phyloP scores from a whole-genome alignment of 495 filamentous ascomycete species.

The Sporormia fimetaria region DNA sequence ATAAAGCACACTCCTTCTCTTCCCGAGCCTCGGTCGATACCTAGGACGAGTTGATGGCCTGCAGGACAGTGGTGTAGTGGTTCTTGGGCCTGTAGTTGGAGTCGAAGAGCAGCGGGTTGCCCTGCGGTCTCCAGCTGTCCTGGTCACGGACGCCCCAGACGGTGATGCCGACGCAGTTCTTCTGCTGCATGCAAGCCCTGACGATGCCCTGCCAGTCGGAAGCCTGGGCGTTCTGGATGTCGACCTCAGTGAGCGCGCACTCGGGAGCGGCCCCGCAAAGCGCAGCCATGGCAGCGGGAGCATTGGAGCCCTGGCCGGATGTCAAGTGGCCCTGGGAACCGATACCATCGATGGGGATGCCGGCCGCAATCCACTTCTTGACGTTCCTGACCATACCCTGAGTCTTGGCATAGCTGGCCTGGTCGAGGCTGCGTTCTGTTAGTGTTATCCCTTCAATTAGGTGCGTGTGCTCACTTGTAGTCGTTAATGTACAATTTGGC shows the following conservation, averaged over 20 bases:
- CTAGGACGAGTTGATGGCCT: conserved; percentile 12
- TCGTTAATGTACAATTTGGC: conserved; percentile 60
- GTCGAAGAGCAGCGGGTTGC: conserved; percentile 55
- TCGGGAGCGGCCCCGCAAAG: conserved; percentile 45
- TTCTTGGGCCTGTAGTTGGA: conserved; percentile 50
- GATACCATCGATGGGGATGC: conserved; percentile 65
- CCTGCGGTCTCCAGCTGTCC: conserved; percentile 50
- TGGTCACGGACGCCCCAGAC: conserved; percentile 64
- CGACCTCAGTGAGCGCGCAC: conserved; percentile 53
- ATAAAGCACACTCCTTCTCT: too few species aligned
- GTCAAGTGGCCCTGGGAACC: conserved; percentile 53
- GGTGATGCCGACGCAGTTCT: conserved; percentile 62
- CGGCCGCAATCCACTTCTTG: conserved; percentile 52
- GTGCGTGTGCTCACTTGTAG: conserved; percentile 47
- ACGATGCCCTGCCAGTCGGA: conserved; percentile 53
- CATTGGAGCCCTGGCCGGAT: conserved; percentile 35
- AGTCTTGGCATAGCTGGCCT: conserved; percentile 43
- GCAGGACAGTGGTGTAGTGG: conserved; percentile 51
- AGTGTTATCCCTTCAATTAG: conserved; percentile 2
- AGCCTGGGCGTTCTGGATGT: conserved; percentile 47
- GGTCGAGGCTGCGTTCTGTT: conserved; percentile 30
- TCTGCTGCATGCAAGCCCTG: conserved; percentile 50
- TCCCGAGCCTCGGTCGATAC: too few species aligned
- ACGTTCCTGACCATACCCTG: conserved; percentile 52
- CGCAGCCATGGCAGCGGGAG: conserved; percentile 43